Percentiles rank a stretch among this genome's conserved stretches.
phyloP scores from a whole-genome alignment of 176 grass and related monocot species.

The Eragrostis nindensis region DNA sequence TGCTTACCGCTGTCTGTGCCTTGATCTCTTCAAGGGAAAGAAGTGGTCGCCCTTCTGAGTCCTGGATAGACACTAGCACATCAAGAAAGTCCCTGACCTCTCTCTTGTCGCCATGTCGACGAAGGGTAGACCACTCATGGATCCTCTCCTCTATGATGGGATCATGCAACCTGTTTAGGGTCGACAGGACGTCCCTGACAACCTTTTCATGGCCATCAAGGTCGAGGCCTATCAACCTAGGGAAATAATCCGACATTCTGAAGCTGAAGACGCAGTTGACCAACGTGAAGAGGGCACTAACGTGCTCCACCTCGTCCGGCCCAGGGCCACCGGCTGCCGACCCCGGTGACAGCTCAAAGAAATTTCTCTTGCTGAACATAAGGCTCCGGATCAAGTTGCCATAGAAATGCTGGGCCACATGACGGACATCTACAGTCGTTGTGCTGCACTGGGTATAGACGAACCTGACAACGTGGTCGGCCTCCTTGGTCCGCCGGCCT shows the following conservation, averaged over 20 bases:
- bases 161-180: slow-evolving; percentile 26
- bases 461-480: slow-evolving; percentile 38
- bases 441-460: background rate
- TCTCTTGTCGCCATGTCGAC: background rate
- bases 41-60: background rate
- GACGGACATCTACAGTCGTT: background rate
- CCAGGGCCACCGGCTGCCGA: background rate
- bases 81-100: slow-evolving; percentile 37
- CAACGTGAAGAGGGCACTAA: slow-evolving; percentile 10
- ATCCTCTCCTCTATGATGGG: slow-evolving; percentile 33
- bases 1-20: slow-evolving; percentile 10
- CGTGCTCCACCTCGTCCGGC: slow-evolving; percentile 27
- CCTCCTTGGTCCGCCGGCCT: slow-evolving; percentile 22
- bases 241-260: slow-evolving; percentile 39
- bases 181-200: background rate
- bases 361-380: slow-evolving; percentile 40
- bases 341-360: background rate
- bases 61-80: slow-evolving; percentile 28
- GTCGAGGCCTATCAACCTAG: slow-evolving; percentile 25
- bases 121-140: background rate
- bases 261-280: slow-evolving; percentile 2
- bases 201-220: slow-evolving; percentile 42
- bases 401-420: slow-evolving; percentile 30
- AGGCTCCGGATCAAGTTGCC: slow-evolving; percentile 34
- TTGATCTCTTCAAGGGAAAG: slow-evolving; percentile 33